Evolutionary conservation across 2,329 filamentous ascomycete genomes (phyloP).

Genomic region (Aspergillus bombycis): DNA sequence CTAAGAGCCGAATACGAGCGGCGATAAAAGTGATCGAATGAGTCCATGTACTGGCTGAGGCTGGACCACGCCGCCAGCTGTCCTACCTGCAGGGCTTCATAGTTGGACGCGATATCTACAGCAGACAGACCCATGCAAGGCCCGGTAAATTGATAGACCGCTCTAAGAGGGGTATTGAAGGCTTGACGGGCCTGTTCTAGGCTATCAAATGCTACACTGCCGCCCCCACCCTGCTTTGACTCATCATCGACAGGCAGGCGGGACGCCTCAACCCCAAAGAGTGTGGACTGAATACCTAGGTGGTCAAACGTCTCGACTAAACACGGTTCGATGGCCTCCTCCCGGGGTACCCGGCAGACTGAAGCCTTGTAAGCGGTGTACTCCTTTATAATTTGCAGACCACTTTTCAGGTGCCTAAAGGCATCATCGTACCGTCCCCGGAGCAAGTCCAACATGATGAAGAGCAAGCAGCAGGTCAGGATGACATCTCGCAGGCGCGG

Average conservation of each 20-base stretch:
- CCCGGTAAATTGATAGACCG: background rate
- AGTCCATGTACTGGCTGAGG: background rate
- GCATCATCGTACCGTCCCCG: slow-evolving; percentile 17
- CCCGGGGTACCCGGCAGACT: background rate
- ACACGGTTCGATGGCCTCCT: background rate
- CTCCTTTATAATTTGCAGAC: background rate
- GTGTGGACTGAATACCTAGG: background rate
- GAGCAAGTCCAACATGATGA: slow-evolving; percentile 17
- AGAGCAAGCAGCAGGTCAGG: slow-evolving; percentile 21
- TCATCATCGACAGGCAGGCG: background rate
- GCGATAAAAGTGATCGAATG: background rate
- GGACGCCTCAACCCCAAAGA: background rate
- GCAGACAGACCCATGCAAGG: background rate
- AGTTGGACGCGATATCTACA: background rate
- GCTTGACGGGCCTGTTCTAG: background rate
- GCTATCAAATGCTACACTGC: background rate
- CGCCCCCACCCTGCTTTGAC: background rate
- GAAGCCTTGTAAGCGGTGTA: background rate
- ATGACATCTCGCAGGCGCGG: slow-evolving; percentile 16
- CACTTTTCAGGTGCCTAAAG: slow-evolving; percentile 13
- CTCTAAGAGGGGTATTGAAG: background rate
- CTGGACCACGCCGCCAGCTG: background rate
- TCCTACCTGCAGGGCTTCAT: background rate
- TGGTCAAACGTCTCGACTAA: background rate
- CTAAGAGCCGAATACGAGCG: background rate